A percentile compares a stretch with the other conserved stretches of the same genome.
These are phyloP conservation scores for Glycyrrhiza uralensis DNA, from an alignment of 306 rosid species.

Conservation along the genomic window DNA sequence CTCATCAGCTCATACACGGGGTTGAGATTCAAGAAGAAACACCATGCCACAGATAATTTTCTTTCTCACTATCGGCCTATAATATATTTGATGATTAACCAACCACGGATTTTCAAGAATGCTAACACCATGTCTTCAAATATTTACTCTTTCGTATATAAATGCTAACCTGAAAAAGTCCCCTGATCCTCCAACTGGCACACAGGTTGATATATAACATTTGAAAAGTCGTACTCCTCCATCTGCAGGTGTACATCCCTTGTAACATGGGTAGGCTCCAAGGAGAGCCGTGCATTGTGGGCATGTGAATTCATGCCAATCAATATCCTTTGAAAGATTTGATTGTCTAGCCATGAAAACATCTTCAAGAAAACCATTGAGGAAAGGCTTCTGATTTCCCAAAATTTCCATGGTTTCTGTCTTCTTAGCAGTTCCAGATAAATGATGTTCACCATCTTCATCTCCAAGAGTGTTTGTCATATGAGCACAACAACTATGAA, in stretches of 20 bases:
- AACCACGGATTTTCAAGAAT: not conserved
- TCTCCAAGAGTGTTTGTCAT: conserved; percentile 19
- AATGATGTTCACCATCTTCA: conserved; percentile 37
- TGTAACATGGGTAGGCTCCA: conserved; percentile 81
- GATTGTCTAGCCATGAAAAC: conserved; percentile 83
- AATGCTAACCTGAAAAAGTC: conserved; percentile 72
- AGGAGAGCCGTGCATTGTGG: conserved; percentile 73
- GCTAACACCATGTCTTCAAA: not conserved
- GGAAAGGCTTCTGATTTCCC: conserved; percentile 56
- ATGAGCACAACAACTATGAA: conserved; percentile 45
- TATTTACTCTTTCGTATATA: not conserved
- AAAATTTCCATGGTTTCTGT: conserved; percentile 34
- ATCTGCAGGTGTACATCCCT: conserved; percentile 58
- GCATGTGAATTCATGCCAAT: conserved; percentile 74
- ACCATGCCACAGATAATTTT: not conserved
- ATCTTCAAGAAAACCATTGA: conserved; percentile 88
- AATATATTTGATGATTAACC: conserved; percentile 3
- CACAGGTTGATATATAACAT: conserved; percentile 66
- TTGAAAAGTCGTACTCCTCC: conserved; percentile 85
- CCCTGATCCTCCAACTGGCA: conserved; percentile 46
- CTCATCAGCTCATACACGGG: not conserved
- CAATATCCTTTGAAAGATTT: conserved; percentile 65
- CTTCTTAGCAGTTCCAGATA: conserved; percentile 37
- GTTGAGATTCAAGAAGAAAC: conserved; percentile 14
- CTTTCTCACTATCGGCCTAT: not conserved